Conservation (phyloP, 2,329 filamentous ascomycete genomes). For the Aspergillus fructus region DNA sequence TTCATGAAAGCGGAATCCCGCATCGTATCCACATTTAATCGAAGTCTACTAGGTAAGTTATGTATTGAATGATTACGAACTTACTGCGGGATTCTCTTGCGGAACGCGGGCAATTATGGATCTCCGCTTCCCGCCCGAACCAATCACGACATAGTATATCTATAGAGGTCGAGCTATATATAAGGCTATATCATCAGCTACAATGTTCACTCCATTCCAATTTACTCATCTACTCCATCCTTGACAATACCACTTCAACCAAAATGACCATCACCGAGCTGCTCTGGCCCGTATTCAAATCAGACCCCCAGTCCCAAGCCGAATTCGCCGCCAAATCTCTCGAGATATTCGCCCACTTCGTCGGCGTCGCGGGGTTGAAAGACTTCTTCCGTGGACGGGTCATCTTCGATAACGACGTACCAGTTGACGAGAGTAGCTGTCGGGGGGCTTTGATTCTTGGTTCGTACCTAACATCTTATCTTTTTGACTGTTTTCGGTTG, state of each 20-base stretch:
- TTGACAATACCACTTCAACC: neutral
- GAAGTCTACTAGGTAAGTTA: too few relatives aligned
- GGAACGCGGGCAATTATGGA: constrained; percentile 2
- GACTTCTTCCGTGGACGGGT: neutral
- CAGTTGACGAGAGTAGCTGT: neutral
- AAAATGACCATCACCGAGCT: neutral
- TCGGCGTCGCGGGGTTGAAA: neutral
- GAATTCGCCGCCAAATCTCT: neutral
- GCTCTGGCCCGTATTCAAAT: neutral
- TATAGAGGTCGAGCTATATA: too few relatives aligned
- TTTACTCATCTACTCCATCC: too few relatives aligned
- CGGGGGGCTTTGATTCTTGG: neutral
- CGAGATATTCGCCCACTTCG: neutral
- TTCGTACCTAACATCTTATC: neutral
- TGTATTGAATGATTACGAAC: neutral
- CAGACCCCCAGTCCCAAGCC: neutral
- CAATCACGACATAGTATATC: too few relatives aligned
- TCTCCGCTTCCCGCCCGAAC: neutral
- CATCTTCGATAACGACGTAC: neutral
- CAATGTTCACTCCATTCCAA: too few relatives aligned
- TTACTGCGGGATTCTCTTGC: neutral
- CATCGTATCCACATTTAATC: too few relatives aligned
- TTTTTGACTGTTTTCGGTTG: neutral
- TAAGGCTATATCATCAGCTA: too few relatives aligned
- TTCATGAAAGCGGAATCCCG: neutral